These are phyloP conservation scores for Nitzschia sp. DNA, from an alignment of 108 stramenopile genomes.

Conservation along the genomic window DNA sequence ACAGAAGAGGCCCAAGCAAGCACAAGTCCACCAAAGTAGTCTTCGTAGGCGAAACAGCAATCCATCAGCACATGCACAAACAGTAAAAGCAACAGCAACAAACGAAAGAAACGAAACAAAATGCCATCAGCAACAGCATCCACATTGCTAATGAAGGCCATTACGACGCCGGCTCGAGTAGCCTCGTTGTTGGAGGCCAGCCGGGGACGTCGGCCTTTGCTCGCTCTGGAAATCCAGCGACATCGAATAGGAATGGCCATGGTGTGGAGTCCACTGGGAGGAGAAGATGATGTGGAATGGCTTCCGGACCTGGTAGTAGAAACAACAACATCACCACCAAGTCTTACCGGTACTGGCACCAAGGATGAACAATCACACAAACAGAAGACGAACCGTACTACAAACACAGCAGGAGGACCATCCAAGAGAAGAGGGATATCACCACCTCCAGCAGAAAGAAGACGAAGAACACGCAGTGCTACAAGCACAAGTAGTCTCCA, in stretches of 20 bases:
- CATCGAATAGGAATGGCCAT: slow-evolving; percentile 4
- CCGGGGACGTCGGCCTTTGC: neutral
- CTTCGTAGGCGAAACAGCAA: too few relatives aligned
- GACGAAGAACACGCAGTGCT: neutral
- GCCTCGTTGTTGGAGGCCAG: slow-evolving; percentile 1
- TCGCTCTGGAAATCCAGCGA: slow-evolving; percentile 8
- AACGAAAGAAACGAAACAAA: too few relatives aligned
- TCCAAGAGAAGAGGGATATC: neutral
- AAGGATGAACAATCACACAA: neutral
- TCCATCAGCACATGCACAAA: too few relatives aligned
- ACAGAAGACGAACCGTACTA: neutral
- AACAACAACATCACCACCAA: neutral
- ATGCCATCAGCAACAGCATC: slow-evolving; percentile 5
- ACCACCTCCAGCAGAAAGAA: neutral
- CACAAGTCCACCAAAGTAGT: too few relatives aligned
- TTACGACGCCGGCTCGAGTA: neutral
- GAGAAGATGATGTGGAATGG: slow-evolving; percentile 2
- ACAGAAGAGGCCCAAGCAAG: too few relatives aligned
- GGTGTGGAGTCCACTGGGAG: slow-evolving; percentile 4
- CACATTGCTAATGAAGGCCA: neutral
- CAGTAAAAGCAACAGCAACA: too few relatives aligned
- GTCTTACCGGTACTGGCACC: too few relatives aligned
- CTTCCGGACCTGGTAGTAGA: neutral
- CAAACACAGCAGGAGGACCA: too few relatives aligned
- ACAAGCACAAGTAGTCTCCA: neutral